Conservation (phyloP, 495 filamentous ascomycete species). For the Xylaria palmicola region DNA sequence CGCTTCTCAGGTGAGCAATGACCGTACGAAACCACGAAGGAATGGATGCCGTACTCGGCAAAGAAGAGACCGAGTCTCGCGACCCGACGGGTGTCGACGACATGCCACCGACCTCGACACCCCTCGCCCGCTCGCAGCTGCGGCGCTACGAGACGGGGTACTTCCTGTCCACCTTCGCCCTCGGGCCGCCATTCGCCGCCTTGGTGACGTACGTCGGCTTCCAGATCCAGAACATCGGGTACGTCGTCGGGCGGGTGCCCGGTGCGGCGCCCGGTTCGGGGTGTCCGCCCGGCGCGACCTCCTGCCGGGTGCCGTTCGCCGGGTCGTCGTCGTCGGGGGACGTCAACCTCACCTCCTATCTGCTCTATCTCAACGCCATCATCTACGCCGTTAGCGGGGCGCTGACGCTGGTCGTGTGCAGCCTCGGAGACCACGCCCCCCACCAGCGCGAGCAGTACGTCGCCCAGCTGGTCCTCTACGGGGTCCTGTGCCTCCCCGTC, state of each 20-base stretch:
- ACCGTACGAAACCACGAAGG: background rate
- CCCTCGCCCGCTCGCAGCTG: background rate
- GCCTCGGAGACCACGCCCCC: background rate
- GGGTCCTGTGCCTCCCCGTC: background rate
- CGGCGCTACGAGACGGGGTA: background rate
- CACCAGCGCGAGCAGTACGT: background rate
- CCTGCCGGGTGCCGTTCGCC: slow-evolving; percentile 1
- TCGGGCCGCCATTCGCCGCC: background rate
- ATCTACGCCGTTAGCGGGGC: background rate
- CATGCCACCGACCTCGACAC: background rate
- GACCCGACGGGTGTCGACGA: background rate
- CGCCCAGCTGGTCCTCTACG: background rate
- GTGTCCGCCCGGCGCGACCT: background rate
- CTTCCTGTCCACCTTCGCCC: background rate
- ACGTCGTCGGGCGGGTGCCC: background rate
- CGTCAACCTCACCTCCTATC: background rate
- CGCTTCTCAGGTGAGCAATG: background rate
- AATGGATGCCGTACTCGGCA: background rate
- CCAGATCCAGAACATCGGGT: background rate
- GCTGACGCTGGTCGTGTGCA: background rate
- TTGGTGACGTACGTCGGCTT: background rate
- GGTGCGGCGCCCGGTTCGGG: background rate
- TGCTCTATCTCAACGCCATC: background rate
- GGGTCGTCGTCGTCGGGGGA: background rate
- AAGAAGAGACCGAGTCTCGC: background rate